phyloP scores from a whole-genome alignment of 768 basidiomycete species.

The Cubamyces sp. region DNA sequence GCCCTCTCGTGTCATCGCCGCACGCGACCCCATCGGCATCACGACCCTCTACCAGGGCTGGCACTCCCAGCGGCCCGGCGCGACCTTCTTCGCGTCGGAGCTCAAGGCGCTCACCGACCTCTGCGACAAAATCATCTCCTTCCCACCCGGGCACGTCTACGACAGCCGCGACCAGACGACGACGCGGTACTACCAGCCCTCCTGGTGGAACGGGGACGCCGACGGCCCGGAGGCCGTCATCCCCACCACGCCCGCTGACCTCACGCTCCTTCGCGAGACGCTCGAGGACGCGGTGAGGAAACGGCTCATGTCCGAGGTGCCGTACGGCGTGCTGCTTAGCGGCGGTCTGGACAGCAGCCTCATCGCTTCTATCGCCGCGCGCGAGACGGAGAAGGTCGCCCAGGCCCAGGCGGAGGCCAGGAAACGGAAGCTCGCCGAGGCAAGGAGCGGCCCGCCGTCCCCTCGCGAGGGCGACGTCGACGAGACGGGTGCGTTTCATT shows the following conservation, averaged over 20 bases:
- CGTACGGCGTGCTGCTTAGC: slow-evolving; percentile 94
- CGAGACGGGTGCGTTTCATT: slow-evolving; percentile 54
- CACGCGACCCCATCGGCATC: slow-evolving; percentile 96
- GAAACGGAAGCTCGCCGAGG: slow-evolving; percentile 58
- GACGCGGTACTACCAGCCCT: slow-evolving; percentile 82
- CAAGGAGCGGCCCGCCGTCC: slow-evolving; percentile 60
- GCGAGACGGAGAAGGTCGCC: slow-evolving; percentile 93
- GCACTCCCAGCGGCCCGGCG: slow-evolving; percentile 80
- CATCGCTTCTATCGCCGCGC: slow-evolving; percentile 92
- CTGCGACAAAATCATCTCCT: slow-evolving; percentile 92
- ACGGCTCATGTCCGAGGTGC: slow-evolving; percentile 97
- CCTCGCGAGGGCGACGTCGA: slow-evolving; percentile 41
- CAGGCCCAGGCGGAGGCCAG: slow-evolving; percentile 76
- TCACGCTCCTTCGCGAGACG: slow-evolving; percentile 72
- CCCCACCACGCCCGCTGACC: slow-evolving; percentile 65
- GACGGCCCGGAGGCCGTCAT: slow-evolving; percentile 58
- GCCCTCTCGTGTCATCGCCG: slow-evolving; percentile 91
- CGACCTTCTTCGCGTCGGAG: slow-evolving; percentile 93
- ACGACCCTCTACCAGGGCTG: slow-evolving; percentile 99
- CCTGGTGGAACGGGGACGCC: slow-evolving; percentile 87
- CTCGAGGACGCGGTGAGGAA: slow-evolving; percentile 94
- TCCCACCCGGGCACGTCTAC: slow-evolving; percentile 97
- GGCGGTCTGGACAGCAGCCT: slow-evolving; percentile 96
- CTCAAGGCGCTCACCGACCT: slow-evolving; percentile 90
- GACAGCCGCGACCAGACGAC: slow-evolving; percentile 83